Percentiles rank a stretch among this genome's conserved stretches.
Conservation (phyloP, 352 stramenopile genomes). For the Phytophthora rubi region DNA sequence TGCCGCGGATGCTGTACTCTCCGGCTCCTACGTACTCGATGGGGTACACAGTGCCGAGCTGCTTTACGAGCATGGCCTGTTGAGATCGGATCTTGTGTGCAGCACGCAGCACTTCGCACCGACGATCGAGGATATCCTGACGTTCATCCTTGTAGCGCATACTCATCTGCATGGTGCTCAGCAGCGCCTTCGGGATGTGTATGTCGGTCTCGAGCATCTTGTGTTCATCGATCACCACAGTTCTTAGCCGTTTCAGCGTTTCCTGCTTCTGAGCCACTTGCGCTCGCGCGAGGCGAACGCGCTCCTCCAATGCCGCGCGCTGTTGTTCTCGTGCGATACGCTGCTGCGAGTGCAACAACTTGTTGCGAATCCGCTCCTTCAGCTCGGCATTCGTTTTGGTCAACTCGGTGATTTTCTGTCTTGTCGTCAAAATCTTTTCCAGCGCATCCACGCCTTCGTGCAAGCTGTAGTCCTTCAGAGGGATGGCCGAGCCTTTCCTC, state of each 20-base stretch:
- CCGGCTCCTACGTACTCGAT: constrained; percentile 85
- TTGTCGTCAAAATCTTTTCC: constrained; percentile 56
- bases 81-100: constrained; percentile 85
- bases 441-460: constrained; percentile 78
- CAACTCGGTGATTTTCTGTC: constrained; percentile 56
- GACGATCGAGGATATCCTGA: constrained; percentile 75
- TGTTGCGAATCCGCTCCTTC: constrained; percentile 61
- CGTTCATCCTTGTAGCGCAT: constrained; percentile 87
- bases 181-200: constrained; percentile 77
- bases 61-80: constrained; percentile 81
- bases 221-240: constrained; percentile 77
- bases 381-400: constrained; percentile 49
- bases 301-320: constrained; percentile 50
- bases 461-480: constrained; percentile 80
- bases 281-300: constrained; percentile 52
- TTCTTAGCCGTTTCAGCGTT: constrained; percentile 59
- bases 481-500: constrained; percentile 78
- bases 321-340: constrained; percentile 58
- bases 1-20: constrained; percentile 84
- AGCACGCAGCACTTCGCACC: constrained; percentile 76
- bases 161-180: constrained; percentile 84
- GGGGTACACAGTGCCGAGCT: constrained; percentile 79
- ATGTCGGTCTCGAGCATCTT: constrained; percentile 84
- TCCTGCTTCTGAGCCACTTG: constrained; percentile 66
- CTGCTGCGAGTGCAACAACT: constrained; percentile 47